Base-by-base conservation (phyloP, 306 rosid genomes). In the Calophaca sinica region DNA sequence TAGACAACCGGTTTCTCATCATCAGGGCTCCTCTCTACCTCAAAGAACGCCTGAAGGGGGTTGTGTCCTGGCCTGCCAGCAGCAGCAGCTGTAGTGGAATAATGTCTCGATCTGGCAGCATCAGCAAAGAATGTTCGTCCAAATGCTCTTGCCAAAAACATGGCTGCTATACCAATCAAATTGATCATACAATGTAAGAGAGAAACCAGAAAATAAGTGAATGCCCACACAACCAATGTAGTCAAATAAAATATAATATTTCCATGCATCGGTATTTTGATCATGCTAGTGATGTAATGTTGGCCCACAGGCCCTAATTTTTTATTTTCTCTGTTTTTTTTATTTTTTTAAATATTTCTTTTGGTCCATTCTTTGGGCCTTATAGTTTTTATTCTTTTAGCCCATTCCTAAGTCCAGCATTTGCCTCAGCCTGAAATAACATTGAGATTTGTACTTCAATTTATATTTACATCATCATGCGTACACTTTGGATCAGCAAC, bases 41-140 rank as follows among this genome's bases (percentile, higher is more conserved):
- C 98, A 61, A 91, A 94, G 73, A 94, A 89, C 75, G 87, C 91
- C 57, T 88, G 82, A 49, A 94, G 97, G 52, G 97, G 97, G 69
- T 94, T 94, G 58, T 48, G 73, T 4, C 35, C 82, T 80, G 44
- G 70, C 74, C 81, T 74, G 68, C 75, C 63, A 9, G 74, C 53
- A 48, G 73, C 58, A 13, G 48, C 77, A 4, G 72, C 46, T 15
- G 62, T 15, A 2, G 92, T 79, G 64, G 88, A 66, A 80, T 81
- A 20, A 20, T 20, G 39, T 84, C 86, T 90, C 9, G 97, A 84
- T 77, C 82, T 87, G 13, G 88, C 94, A 45, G 92, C 92, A 50
- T 20, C 26, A 20, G 93, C 64, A 54, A 88, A 76, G 38, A 94
- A 59, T 36, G 89, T 82, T 68, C 96, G 76, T 80, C 91, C 89